These are phyloP conservation scores for Podospora pseudocomata DNA, from an alignment of 495 filamentous ascomycete species.

Conservation along the genomic window DNA sequence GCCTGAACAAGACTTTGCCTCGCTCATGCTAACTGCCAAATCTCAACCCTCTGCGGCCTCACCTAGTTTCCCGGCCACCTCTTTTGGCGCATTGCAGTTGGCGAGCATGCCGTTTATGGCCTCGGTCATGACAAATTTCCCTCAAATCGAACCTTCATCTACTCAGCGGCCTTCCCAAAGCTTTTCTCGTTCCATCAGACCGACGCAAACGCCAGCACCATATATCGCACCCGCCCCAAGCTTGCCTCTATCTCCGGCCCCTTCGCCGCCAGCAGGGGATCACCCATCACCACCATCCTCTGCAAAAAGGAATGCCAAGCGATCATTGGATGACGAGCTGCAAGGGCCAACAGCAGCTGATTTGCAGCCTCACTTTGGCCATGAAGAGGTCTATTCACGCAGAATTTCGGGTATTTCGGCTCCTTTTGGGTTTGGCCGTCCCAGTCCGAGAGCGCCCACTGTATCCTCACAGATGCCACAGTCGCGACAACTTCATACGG, in stretches of 20 bases:
- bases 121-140: neutral
- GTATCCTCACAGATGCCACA: neutral
- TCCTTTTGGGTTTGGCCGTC: neutral
- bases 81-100: neutral
- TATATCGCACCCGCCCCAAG: neutral
- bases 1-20: neutral
- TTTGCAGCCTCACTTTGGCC: neutral
- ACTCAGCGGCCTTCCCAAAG: neutral
- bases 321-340: neutral
- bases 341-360: neutral
- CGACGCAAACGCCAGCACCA: neutral
- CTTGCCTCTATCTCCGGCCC: neutral
- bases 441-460: neutral
- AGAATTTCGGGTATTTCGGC: neutral
- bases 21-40: neutral
- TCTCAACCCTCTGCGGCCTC: neutral
- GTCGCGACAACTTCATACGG: neutral
- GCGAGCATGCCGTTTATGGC: neutral
- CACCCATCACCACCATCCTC: neutral
- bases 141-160: neutral
- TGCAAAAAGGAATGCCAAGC: neutral
- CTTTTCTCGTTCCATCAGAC: neutral
- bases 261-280: neutral
- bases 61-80: neutral
- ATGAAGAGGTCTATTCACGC: neutral